A percentile compares a stretch with the other conserved stretches of the same genome.
Evolutionary conservation across 2,329 filamentous ascomycete genomes (phyloP).

Genomic region (Fusarium compactum): DNA sequence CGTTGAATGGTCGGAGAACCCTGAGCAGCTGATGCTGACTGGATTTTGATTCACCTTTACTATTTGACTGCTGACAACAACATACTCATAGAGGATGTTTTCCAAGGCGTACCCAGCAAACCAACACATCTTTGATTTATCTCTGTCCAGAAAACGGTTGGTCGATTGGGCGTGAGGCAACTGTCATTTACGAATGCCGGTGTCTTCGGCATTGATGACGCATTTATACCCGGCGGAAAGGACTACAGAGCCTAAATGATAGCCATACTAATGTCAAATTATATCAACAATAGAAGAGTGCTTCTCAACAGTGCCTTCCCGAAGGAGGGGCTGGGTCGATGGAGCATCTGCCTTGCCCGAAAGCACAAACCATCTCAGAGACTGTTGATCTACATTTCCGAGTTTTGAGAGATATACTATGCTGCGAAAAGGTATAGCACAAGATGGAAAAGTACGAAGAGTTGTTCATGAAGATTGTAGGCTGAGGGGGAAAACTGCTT

Average conservation of each 20-base stretch:
- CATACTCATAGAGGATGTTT: not conserved
- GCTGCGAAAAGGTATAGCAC: not conserved
- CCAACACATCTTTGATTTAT: not conserved
- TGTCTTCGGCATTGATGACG: not conserved
- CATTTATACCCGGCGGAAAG: not conserved
- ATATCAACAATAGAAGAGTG: not conserved
- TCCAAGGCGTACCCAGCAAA: fast-evolving
- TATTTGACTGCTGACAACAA: not conserved
- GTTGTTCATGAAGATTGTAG: not conserved
- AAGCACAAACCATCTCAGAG: not conserved
- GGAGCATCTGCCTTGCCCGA: not conserved
- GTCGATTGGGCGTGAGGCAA: not conserved
- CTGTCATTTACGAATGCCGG: not conserved
- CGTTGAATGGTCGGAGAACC: not conserved
- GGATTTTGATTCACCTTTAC: not conserved
- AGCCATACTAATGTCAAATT: not conserved
- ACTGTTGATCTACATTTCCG: not conserved
- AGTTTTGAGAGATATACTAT: not conserved
- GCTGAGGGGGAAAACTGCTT: not conserved
- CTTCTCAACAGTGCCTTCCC: not conserved
- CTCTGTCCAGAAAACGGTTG: not conserved
- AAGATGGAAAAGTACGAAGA: not conserved
- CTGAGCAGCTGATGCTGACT: not conserved
- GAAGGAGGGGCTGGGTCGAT: not conserved
- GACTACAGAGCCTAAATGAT: fast-evolving